Evolutionary conservation across 805 yeast species (phyloP), one percentile per base, ranked within the genome.

Genomic region (Cyberlindnera euphorbiae): DNA sequence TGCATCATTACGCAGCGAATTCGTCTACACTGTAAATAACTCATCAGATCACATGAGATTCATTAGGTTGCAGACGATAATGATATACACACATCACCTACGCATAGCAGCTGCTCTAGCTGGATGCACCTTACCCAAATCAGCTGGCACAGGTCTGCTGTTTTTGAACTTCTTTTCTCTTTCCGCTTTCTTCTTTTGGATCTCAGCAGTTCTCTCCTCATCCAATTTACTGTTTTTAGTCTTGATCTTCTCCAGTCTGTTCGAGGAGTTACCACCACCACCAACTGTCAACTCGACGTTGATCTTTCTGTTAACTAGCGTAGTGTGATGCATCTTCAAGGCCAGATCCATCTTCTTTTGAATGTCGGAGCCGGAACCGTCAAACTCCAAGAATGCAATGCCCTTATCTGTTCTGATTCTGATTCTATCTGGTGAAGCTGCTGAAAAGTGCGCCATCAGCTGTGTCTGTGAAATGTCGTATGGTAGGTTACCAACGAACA

Each of bases 251-350:
- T 74, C 71, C 31, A 75, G 50, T 53, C 94, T 66, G 28, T 65
- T 69, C 40, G 71, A 64, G 8, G 94, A 79, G 58, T 90, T 90
- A 38, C 97, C 97, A 32, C 98, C 98, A 28, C 98, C 98, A 38
- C 98, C 98, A 33, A 87, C 98, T 3, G 97, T 93, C 50, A 93
- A 70, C 59, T 93, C 98, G 24, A 93, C 97, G 55, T 93, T 93
- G 53, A 93, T 89, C 58, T 80, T 86, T 48, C 96, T 71, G 29
- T 73, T 70, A 39, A 75, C 71, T 45, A 90, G 56, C 8, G 66
- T 51, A 4, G 90, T 70, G 60, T 86, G 95, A 59, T 93, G 96
- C 68, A 84, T 73, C 45, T 82, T 68, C 49, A 93, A 67, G 0
- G 97, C 97, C 30, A 75, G 69, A 52, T 87, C 96, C 79, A 93